These are phyloP conservation scores for Linum usitatissimum DNA, from an alignment of 345 rosid genomes.

Conservation along the genomic window DNA sequence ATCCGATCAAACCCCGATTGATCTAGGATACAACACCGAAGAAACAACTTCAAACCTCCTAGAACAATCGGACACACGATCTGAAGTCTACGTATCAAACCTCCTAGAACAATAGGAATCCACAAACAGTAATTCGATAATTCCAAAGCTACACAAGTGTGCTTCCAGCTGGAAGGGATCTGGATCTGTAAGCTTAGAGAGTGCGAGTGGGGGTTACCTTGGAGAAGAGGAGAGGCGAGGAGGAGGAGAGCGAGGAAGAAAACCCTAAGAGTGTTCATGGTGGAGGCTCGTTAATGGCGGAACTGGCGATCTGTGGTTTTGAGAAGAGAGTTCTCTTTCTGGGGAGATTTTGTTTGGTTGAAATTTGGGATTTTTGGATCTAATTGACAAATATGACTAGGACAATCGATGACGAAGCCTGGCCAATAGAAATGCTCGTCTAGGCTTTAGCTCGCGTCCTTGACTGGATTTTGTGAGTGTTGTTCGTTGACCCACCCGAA, in stretches of 20 bases:
- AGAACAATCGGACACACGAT: constrained; percentile 1
- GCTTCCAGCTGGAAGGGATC: constrained; percentile 19
- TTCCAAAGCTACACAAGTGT: background rate
- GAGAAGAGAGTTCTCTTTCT: background rate
- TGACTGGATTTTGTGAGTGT: too few relatives aligned
- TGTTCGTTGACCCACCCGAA: too few relatives aligned
- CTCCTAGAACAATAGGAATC: background rate
- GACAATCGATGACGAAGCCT: too few relatives aligned
- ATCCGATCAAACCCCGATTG: background rate
- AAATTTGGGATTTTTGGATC: too few relatives aligned
- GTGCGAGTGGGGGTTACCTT: constrained; percentile 32
- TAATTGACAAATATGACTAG: too few relatives aligned
- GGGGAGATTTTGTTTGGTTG: background rate
- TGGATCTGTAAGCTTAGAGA: constrained; percentile 29
- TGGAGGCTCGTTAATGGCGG: background rate
- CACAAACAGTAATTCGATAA: background rate
- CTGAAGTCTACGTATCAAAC: constrained; percentile 13
- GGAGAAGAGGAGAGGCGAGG: constrained; percentile 58
- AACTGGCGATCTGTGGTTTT: background rate
- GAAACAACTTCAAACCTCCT: background rate
- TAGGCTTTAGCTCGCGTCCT: too few relatives aligned
- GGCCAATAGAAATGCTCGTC: too few relatives aligned
- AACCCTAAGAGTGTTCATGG: constrained; percentile 40
- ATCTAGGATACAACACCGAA: background rate
- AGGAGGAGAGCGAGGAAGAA: constrained; percentile 59